Conservation (phyloP, 176 grass and related monocot species). For the Stipa capillata region DNA sequence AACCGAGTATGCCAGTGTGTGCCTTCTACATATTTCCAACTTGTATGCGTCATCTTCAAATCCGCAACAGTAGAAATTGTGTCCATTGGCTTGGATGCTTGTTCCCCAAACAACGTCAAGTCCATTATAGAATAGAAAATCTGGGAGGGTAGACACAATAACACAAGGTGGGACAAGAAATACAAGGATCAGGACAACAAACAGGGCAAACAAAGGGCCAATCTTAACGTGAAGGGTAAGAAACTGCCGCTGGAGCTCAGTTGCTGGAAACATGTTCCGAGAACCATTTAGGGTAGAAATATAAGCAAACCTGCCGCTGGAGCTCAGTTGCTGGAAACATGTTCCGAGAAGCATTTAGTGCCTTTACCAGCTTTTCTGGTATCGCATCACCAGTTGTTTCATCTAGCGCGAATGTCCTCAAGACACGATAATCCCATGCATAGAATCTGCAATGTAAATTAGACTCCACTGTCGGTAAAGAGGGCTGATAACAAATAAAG, state of each 20-base stretch:
- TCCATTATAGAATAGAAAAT: constrained; percentile 97
- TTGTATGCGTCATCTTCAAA: constrained; percentile 73
- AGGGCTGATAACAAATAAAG: background rate
- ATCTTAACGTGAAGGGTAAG: background rate
- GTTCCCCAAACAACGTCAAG: constrained; percentile 78
- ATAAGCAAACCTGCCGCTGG: constrained; percentile 65
- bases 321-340: constrained; percentile 86
- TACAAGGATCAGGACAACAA: background rate
- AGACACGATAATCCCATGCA: constrained; percentile 93
- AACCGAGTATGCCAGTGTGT: constrained; percentile 83
- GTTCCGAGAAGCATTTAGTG: constrained; percentile 69
- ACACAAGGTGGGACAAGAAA: constrained; percentile 3
- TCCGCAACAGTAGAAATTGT: constrained; percentile 67
- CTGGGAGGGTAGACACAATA: constrained; percentile 16
- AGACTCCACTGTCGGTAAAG: constrained; percentile 5
- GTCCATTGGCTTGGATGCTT: constrained; percentile 51
- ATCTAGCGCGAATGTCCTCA: constrained; percentile 80
- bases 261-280: constrained; percentile 78
- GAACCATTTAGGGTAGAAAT: constrained; percentile 51
- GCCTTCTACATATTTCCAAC: constrained; percentile 74
- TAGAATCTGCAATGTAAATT: constrained; percentile 48
- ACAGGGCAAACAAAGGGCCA: background rate
- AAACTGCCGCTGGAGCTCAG: constrained; percentile 57
- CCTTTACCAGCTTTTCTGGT: constrained; percentile 74
- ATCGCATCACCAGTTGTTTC: constrained; percentile 79